Evolutionary conservation across 176 grass and related monocot genomes (phyloP).

Genomic region (Oryza rufipogon): DNA sequence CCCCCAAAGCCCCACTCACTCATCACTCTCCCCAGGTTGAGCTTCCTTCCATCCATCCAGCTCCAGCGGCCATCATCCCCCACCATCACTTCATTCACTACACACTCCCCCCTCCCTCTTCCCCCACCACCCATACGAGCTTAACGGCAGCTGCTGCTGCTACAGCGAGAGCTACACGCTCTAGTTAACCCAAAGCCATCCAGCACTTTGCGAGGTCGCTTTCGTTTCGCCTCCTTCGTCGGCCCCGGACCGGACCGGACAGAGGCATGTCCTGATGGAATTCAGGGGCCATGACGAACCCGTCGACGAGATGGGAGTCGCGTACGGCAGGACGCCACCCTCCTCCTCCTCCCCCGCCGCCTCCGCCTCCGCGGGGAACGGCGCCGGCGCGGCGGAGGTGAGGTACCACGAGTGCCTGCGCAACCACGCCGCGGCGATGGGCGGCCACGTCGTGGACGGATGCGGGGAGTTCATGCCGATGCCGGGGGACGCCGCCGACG

Average conservation of each 20-base stretch:
- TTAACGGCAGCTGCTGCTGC: neutral
- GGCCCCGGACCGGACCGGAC: slow-evolving; percentile 15
- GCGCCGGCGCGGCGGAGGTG: neutral
- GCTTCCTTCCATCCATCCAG: neutral
- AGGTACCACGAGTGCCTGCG: slow-evolving; percentile 75
- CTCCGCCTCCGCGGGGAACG: too few species aligned
- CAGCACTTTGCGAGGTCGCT: slow-evolving; percentile 26
- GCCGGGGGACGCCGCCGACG: slow-evolving; percentile 40
- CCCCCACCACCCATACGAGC: neutral
- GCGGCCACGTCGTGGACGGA: slow-evolving; percentile 69
- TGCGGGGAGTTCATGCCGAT: slow-evolving; percentile 75
- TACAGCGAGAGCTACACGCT: neutral
- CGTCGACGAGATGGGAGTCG: slow-evolving; percentile 22
- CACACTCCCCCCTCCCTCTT: neutral
- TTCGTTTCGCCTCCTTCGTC: slow-evolving; percentile 22
- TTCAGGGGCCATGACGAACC: slow-evolving; percentile 30
- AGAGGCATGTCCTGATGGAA: slow-evolving; percentile 53
- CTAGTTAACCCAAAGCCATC: neutral
- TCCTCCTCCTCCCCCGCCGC: neutral
- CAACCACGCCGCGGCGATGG: slow-evolving; percentile 62
- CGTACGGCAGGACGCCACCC: slow-evolving; percentile 7
- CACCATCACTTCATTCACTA: neutral
- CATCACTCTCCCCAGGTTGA: neutral
- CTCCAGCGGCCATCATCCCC: too few species aligned
- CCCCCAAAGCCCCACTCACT: neutral